Conservation (phyloP, 1,139 yeast genomes). For the Pichia sp. region DNA sequence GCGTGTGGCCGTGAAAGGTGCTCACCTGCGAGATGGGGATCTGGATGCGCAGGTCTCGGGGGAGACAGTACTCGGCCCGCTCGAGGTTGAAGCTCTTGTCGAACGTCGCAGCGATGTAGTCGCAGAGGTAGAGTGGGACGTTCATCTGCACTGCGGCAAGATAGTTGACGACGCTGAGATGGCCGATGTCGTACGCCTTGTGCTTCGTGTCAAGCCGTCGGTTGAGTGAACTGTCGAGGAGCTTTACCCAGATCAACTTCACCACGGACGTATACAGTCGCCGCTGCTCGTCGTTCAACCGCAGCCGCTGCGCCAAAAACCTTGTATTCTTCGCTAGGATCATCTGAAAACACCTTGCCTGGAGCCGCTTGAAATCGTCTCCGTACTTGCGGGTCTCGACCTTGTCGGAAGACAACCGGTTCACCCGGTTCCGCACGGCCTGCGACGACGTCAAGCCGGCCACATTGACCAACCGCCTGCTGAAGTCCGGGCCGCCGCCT, state of each 20-base stretch:
- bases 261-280: slow-evolving; percentile 9
- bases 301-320: slow-evolving; percentile 11
- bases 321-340: slow-evolving; percentile 17
- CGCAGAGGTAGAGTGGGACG: slow-evolving; percentile 18
- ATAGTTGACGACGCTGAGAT: slow-evolving; percentile 14
- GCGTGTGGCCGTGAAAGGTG: slow-evolving; percentile 14
- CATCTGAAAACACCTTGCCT: slow-evolving; percentile 19
- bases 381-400: slow-evolving; percentile 26
- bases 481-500: slow-evolving; percentile 33
- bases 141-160: slow-evolving; percentile 18
- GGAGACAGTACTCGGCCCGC: slow-evolving; percentile 18
- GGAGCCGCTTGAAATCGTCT: slow-evolving; percentile 10
- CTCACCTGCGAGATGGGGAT: slow-evolving; percentile 12
- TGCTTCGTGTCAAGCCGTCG: neutral
- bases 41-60: slow-evolving; percentile 11
- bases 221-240: neutral
- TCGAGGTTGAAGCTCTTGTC: slow-evolving; percentile 11
- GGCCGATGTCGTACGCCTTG: slow-evolving; percentile 3
- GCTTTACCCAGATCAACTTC: slow-evolving; percentile 26
- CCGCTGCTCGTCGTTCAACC: slow-evolving; percentile 8
- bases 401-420: slow-evolving; percentile 15
- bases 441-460: slow-evolving; percentile 33
- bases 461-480: slow-evolving; percentile 49
- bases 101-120: slow-evolving; percentile 14
- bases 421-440: slow-evolving; percentile 23